Evolutionary conservation across 805 yeast genomes (phyloP).

Genomic region (Kazachstania viticola): DNA sequence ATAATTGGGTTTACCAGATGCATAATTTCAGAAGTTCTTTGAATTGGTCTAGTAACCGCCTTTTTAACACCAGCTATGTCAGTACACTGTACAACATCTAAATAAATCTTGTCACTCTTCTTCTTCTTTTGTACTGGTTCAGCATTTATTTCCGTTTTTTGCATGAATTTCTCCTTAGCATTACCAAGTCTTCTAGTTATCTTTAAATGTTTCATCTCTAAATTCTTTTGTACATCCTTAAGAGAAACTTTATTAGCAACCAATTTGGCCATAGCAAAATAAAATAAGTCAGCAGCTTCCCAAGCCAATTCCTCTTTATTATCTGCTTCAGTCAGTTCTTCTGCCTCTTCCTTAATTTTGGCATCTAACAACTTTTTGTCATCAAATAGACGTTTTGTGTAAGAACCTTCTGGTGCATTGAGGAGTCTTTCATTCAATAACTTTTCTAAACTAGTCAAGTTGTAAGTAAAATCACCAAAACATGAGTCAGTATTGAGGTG

Average conservation of each 20-base stretch:
- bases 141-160: slow-evolving; percentile 17
- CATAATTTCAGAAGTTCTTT: slow-evolving; percentile 87
- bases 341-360: slow-evolving; percentile 91
- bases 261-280: slow-evolving; percentile 64
- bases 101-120: slow-evolving; percentile 13
- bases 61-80: slow-evolving; percentile 35
- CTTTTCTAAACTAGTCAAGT: slow-evolving; percentile 52
- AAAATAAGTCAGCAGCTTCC: slow-evolving; percentile 93
- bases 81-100: slow-evolving; percentile 16
- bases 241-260: slow-evolving; percentile 69
- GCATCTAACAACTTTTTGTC: slow-evolving; percentile 71
- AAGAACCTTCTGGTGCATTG: slow-evolving; percentile 83
- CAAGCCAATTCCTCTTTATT: slow-evolving; percentile 65
- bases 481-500: slow-evolving; percentile 75
- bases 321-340: slow-evolving; percentile 82
- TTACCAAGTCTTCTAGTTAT: slow-evolving; percentile 92
- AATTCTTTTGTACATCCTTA: slow-evolving; percentile 71
- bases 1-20: slow-evolving; percentile 84
- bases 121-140: slow-evolving; percentile 10
- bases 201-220: slow-evolving; percentile 73
- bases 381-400: slow-evolving; percentile 75
- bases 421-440: slow-evolving; percentile 49
- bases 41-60: slow-evolving; percentile 88
- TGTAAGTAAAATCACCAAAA: slow-evolving; percentile 54
- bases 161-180: slow-evolving; percentile 72